A percentile compares a stretch with the other conserved stretches of the same genome.
phyloP scores from a whole-genome alignment of 1,284 basidiomycete species.

The Malassezia equina region DNA sequence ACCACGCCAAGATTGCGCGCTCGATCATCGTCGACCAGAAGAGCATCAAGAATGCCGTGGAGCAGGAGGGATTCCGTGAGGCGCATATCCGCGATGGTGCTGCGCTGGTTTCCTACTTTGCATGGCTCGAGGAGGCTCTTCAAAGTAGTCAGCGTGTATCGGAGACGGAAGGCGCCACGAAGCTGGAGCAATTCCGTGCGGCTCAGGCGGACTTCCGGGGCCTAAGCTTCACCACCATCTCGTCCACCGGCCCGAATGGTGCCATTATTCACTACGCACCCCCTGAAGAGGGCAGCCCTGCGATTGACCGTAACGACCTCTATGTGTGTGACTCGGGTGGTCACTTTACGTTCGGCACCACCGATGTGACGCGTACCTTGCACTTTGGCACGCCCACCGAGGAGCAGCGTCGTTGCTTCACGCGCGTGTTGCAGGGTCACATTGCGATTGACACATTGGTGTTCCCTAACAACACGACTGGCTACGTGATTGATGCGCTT shows the following conservation, averaged over 20 bases:
- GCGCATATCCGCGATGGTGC: slow-evolving; percentile 81
- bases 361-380: slow-evolving; percentile 69
- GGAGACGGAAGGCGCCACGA: slow-evolving; percentile 70
- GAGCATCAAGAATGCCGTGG: slow-evolving; percentile 74
- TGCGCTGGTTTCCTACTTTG: slow-evolving; percentile 68
- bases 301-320: slow-evolving; percentile 55
- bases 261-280: slow-evolving; percentile 92
- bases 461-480: slow-evolving; percentile 80
- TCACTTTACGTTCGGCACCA: slow-evolving; percentile 86
- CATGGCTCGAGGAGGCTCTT: slow-evolving; percentile 83
- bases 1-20: slow-evolving; percentile 28
- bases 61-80: slow-evolving; percentile 80
- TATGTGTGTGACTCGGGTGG: slow-evolving; percentile 90
- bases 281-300: slow-evolving; percentile 61
- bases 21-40: slow-evolving; percentile 69
- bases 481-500: slow-evolving; percentile 65
- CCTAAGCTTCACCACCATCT: slow-evolving; percentile 83
- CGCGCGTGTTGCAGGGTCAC: slow-evolving; percentile 87
- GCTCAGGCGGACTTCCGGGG: slow-evolving; percentile 69
- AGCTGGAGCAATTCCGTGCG: slow-evolving; percentile 71
- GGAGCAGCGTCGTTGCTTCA: slow-evolving; percentile 78
- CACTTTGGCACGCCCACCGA: slow-evolving; percentile 78
- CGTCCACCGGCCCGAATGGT: slow-evolving; percentile 72
- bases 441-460: slow-evolving; percentile 77
- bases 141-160: slow-evolving; percentile 58